phyloP scores from a whole-genome alignment of 371 early-diverging fungal species.

The Apophysomyces trapeziformis region DNA sequence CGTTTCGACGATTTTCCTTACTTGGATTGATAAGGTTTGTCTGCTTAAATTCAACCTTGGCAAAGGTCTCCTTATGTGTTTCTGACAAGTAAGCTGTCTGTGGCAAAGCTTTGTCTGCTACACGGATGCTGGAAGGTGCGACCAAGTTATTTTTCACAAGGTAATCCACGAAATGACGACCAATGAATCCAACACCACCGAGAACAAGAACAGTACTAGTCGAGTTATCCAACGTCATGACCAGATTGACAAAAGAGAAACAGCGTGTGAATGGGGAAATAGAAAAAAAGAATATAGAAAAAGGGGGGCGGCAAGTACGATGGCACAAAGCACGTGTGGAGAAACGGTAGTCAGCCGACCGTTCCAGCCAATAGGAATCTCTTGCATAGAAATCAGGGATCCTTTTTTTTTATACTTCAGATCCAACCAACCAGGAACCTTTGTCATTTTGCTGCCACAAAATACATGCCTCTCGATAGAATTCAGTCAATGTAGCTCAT shows the following conservation, averaged over 20 bases:
- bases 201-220: constrained; percentile 62
- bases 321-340: background rate
- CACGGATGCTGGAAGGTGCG: constrained; percentile 60
- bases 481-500: too few species aligned
- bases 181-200: constrained; percentile 89
- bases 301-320: background rate
- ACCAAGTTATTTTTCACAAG: constrained; percentile 71
- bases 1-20: constrained; percentile 34
- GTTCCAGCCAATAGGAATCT: too few species aligned
- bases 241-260: background rate
- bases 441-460: too few species aligned
- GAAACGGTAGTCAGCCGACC: too few species aligned
- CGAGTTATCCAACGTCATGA: constrained; percentile 19
- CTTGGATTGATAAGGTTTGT: constrained; percentile 81
- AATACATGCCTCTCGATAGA: too few species aligned
- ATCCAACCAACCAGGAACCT: too few species aligned
- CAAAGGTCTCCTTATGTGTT: constrained; percentile 68
- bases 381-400: too few species aligned
- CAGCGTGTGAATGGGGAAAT: background rate
- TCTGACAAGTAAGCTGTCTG: constrained; percentile 83
- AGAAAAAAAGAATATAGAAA: background rate
- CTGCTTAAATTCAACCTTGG: constrained; percentile 80
- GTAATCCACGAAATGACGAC: constrained; percentile 78
- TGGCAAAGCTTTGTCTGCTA: constrained; percentile 90
- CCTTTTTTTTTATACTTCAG: too few species aligned